Evolutionary conservation across 1,284 basidiomycete species (phyloP).

Genomic region (Sparassis latifolia): DNA sequence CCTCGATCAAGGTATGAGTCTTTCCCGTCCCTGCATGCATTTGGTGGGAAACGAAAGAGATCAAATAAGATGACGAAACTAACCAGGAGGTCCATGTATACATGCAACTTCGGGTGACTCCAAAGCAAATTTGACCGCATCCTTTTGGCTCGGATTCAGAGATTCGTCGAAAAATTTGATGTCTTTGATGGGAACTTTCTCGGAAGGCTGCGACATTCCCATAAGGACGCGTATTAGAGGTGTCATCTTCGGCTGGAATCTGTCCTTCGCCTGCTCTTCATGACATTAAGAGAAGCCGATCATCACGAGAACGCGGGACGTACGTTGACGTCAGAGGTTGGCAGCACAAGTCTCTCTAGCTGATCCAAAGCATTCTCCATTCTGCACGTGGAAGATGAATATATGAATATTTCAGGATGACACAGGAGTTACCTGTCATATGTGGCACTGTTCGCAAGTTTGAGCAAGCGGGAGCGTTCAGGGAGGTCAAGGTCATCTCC

Average conservation of each 20-base stretch:
- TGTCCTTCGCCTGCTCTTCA: slow-evolving; percentile 16
- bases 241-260: slow-evolving; percentile 35
- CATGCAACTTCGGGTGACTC: slow-evolving; percentile 76
- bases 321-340: slow-evolving; percentile 15
- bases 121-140: slow-evolving; percentile 73
- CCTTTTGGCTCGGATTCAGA: slow-evolving; percentile 81
- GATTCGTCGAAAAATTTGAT: slow-evolving; percentile 71
- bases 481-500: slow-evolving; percentile 71
- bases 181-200: slow-evolving; percentile 28
- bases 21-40: slow-evolving; percentile 71
- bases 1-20: slow-evolving; percentile 87
- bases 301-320: background rate
- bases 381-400: slow-evolving; percentile 30
- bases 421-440: slow-evolving; percentile 65
- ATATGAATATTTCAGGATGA: background rate
- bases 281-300: background rate
- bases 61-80: slow-evolving; percentile 1
- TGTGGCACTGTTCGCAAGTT: slow-evolving; percentile 88
- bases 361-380: slow-evolving; percentile 78
- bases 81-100: slow-evolving; percentile 96
- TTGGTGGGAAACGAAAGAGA: too few relatives aligned
- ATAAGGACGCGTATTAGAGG: slow-evolving; percentile 61
- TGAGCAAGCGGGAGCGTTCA: slow-evolving; percentile 77
- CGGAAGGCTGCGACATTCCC: slow-evolving; percentile 46
- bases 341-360: slow-evolving; percentile 44